These are phyloP conservation scores for Prototheca cutis DNA, from an alignment of 163 green algal genomes.

Conservation along the genomic window DNA sequence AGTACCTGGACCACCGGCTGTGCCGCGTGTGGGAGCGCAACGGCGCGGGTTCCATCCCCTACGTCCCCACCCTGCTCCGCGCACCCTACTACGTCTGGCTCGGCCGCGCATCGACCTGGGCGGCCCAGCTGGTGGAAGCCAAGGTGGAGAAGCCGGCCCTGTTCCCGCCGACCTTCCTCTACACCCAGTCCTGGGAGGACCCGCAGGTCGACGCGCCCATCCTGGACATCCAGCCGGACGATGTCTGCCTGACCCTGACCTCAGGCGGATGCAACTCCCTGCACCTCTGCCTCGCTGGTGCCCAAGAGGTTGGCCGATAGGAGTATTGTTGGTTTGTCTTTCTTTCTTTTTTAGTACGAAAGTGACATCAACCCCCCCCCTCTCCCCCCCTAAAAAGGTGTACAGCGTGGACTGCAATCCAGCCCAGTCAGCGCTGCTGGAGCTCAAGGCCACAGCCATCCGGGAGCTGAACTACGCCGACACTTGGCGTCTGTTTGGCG, in stretches of 20 bases:
- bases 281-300: constrained; percentile 81
- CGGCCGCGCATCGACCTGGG: constrained; percentile 28
- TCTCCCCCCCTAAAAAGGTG: constrained; percentile 41
- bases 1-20: constrained; percentile 89
- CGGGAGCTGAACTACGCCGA: constrained; percentile 77
- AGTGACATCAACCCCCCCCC: background rate
- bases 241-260: constrained; percentile 92
- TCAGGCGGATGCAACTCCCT: constrained; percentile 95
- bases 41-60: constrained; percentile 80
- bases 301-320: constrained; percentile 36
- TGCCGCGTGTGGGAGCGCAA: constrained; percentile 80
- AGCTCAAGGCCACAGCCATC: constrained; percentile 87
- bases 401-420: constrained; percentile 97
- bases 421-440: constrained; percentile 80
- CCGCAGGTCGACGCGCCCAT: constrained; percentile 71
- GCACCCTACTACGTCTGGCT: constrained; percentile 84
- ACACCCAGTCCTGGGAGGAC: constrained; percentile 98
- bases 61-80: constrained; percentile 72
- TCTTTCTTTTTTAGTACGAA: too few relatives aligned
- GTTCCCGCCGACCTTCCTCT: constrained; percentile 98
- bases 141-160: constrained; percentile 69
- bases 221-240: constrained; percentile 60
- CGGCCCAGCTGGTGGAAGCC: constrained; percentile 36
- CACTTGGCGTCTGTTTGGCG: constrained; percentile 85
- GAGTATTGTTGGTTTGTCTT: too few relatives aligned